Conservation (phyloP, 495 filamentous ascomycete species). For the Penicillium canescens region DNA sequence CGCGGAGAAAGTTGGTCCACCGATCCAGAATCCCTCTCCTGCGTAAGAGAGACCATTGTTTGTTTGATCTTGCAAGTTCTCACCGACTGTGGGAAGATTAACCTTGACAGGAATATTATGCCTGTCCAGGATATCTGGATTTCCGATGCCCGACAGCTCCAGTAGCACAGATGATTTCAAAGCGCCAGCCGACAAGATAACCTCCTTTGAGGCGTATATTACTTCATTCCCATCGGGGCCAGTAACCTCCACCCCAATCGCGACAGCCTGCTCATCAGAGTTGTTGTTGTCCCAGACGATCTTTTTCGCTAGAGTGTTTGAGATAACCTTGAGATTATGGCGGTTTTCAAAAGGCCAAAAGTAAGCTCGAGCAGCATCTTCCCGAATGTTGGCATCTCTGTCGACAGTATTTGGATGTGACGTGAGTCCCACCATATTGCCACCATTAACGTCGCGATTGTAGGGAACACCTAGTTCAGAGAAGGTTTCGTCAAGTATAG, state of each 20-base stretch:
- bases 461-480: constrained; percentile 33
- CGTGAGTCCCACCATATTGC: constrained; percentile 38
- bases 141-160: constrained; percentile 63
- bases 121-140: constrained; percentile 30
- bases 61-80: constrained; percentile 50
- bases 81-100: constrained; percentile 44
- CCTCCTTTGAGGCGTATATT: constrained; percentile 53
- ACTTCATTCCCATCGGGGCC: constrained; percentile 14
- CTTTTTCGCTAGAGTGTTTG: constrained; percentile 35
- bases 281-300: constrained; percentile 28
- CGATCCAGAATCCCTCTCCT: constrained; percentile 15
- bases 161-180: constrained; percentile 58
- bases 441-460: constrained; percentile 41
- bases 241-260: constrained; percentile 27
- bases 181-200: constrained; percentile 59
- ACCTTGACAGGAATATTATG: constrained; percentile 40
- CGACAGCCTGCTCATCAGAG: constrained; percentile 10
- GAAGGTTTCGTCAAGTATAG: constrained; percentile 23
- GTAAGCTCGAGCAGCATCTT: constrained; percentile 52
- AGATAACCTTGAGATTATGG: constrained; percentile 32
- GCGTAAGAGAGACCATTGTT: constrained; percentile 25
- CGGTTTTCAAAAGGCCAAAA: constrained; percentile 38
- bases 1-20: constrained; percentile 23
- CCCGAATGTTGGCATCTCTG: constrained; percentile 45
- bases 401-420: constrained; percentile 42